These are phyloP conservation scores for Musa acuminata DNA, from an alignment of 176 grass and related monocot species.

Conservation along the genomic window DNA sequence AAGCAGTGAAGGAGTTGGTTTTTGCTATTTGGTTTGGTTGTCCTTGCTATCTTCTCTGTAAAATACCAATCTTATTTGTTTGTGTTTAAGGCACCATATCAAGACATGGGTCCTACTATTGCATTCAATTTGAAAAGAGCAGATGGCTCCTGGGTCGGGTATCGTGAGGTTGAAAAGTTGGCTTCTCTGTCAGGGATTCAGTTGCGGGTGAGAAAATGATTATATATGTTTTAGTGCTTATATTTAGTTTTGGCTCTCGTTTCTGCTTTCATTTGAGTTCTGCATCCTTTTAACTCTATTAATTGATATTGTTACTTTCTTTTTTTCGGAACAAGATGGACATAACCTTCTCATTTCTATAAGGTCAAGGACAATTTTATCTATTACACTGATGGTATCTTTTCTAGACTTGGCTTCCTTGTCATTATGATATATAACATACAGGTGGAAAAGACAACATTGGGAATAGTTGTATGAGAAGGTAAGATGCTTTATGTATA, in stretches of 20 bases:
- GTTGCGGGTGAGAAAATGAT: slow-evolving; percentile 58
- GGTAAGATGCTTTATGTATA: too few relatives aligned
- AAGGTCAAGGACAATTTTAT: too few relatives aligned
- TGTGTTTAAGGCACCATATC: slow-evolving; percentile 29
- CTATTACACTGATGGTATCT: too few relatives aligned
- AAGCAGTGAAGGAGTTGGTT: neutral
- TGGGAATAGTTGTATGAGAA: too few relatives aligned
- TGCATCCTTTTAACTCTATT: too few relatives aligned
- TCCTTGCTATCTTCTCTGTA: neutral
- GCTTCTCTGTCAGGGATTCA: slow-evolving; percentile 80
- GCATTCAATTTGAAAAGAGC: slow-evolving; percentile 99
- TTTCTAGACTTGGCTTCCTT: too few relatives aligned
- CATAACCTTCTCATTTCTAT: too few relatives aligned
- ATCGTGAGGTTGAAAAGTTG: slow-evolving; percentile 79
- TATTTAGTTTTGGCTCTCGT: neutral
- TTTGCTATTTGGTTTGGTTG: neutral
- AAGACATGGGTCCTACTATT: slow-evolving; percentile 62
- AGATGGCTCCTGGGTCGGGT: slow-evolving; percentile 79
- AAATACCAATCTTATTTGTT: slow-evolving; percentile 10
- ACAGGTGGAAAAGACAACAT: too few relatives aligned
- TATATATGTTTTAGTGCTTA: neutral
- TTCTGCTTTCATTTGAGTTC: neutral
- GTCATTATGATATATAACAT: too few relatives aligned
- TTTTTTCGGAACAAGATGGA: too few relatives aligned
- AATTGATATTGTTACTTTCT: too few relatives aligned